Evolutionary conservation across 2,329 filamentous ascomycete genomes (phyloP).

Genomic region (Cladosporium austrohemisphaericum): DNA sequence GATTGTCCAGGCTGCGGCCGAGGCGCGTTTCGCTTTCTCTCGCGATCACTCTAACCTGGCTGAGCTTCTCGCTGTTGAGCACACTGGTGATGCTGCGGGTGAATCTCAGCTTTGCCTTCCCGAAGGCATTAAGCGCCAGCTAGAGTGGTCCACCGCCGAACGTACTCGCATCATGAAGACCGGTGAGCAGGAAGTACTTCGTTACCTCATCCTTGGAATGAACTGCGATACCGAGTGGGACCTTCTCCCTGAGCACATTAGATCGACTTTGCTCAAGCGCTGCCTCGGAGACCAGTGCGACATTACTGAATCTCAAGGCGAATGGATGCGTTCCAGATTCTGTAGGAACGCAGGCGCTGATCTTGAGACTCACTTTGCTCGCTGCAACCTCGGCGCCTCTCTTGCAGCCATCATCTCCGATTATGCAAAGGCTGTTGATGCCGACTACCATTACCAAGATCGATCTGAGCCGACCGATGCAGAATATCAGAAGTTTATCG

Average conservation of each 20-base stretch:
- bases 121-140: constrained; percentile 18
- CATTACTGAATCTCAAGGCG: constrained; percentile 39
- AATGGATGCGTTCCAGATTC: constrained; percentile 42
- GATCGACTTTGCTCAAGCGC: constrained; percentile 40
- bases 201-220: constrained; percentile 42
- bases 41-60: constrained; percentile 17
- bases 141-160: constrained; percentile 33
- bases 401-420: constrained; percentile 24
- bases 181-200: constrained; percentile 42
- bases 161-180: constrained; percentile 35
- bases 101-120: constrained; percentile 9
- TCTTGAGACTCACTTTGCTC: constrained; percentile 44
- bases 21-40: constrained; percentile 16
- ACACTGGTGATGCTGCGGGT: neutral
- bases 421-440: constrained; percentile 15
- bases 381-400: constrained; percentile 48
- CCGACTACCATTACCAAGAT: constrained; percentile 19
- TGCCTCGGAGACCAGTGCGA: constrained; percentile 38
- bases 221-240: constrained; percentile 53
- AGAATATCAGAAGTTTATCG: constrained; percentile 17
- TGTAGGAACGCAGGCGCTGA: constrained; percentile 32
- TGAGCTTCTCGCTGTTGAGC: constrained; percentile 15
- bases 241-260: constrained; percentile 43
- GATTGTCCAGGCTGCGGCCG: constrained; percentile 15
- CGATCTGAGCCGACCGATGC: constrained; percentile 30